These are phyloP conservation scores for Phytophthora crassamura DNA, from an alignment of 352 stramenopile species.

Conservation along the genomic window DNA sequence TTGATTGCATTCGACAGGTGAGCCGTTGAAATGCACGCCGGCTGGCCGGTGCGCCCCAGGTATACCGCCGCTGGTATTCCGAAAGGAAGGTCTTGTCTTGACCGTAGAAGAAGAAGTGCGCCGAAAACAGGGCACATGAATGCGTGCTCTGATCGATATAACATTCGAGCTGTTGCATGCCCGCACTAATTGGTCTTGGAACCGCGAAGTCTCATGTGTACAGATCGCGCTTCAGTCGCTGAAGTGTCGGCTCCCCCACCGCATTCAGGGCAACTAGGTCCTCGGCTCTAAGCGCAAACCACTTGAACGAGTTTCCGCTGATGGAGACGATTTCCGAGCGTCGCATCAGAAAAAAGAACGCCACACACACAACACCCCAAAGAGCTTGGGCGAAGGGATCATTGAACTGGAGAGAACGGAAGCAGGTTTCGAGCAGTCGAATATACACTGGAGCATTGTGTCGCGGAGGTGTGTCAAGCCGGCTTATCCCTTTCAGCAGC, in stretches of 20 bases:
- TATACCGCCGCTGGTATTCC: no score
- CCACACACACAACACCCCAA: constrained; percentile 1
- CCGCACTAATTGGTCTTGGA: constrained; percentile 4
- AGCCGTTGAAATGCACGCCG: no score
- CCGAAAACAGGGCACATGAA: background rate
- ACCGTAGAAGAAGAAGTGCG: background rate
- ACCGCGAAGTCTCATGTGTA: background rate
- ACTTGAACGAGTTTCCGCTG: background rate
- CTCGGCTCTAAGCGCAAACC: background rate
- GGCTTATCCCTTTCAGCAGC: constrained; percentile 12
- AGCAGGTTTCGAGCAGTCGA: constrained; percentile 1
- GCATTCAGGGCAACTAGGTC: no score
- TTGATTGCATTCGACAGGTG: no score
- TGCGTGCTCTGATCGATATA: background rate
- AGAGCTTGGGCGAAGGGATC: constrained; percentile 7
- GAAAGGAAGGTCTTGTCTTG: no score
- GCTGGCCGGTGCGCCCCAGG: no score
- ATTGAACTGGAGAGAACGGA: background rate
- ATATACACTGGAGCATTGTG: constrained; percentile 6
- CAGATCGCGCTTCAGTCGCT: background rate
- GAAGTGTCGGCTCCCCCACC: no score
- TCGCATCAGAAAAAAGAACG: background rate
- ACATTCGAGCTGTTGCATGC: background rate
- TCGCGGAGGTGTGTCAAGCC: background rate
- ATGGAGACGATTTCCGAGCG: background rate